Base-by-base conservation (phyloP, 2,329 filamentous ascomycete genomes). In the Raffaelea ambrosiae region DNA sequence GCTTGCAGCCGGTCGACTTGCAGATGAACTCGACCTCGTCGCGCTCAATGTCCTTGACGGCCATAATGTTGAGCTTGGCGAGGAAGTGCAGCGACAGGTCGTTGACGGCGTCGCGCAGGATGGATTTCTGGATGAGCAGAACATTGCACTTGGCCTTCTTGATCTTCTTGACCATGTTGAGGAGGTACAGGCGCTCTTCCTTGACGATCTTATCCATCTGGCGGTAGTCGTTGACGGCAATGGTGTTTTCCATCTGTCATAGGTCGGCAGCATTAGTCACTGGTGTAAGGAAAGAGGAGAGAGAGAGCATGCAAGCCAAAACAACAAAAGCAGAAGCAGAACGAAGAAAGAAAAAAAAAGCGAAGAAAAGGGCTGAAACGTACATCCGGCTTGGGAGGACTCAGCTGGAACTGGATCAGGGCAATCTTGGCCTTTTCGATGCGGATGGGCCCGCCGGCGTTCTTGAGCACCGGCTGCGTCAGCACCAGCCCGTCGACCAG, bases 161-260 rank as follows among this genome's bases (percentile, higher is more conserved):
- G 69, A 98, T 98, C 79, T 97, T 98, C 81, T 98, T 97, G 64
- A 94, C 90, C 81, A 98, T 87, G 75, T 97, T 97, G 50, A 98
- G 79, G 55, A 98, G 81, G 70, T 98, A 98, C 58, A 93, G 87
- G 57, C 93, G 88, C 74, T 98, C 93, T 72, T 98, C 93, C 73
- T 98, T 98, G 59, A 98, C 80, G 57, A 98, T 98, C 79, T 97
- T 98, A 76, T 98, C 93, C 93, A 98, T 98, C 67, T 98, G 93
- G 63, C 93, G 81, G 77, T 98, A 98, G 73, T 98, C 93, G 69
- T 98, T 98, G 62, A 98, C 93, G 29, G 95, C 84, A 55, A 98
- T 97, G 63, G 94, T 93, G 72, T 98, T 98, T 74, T 98, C 93
- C 93, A 98, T 98, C 82, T 88, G 50, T n/a, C n/a, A n/a, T n/a